Evolutionary conservation across 441 rosid species (phyloP).

Genomic region (Cnidoscolus chayamansa): DNA sequence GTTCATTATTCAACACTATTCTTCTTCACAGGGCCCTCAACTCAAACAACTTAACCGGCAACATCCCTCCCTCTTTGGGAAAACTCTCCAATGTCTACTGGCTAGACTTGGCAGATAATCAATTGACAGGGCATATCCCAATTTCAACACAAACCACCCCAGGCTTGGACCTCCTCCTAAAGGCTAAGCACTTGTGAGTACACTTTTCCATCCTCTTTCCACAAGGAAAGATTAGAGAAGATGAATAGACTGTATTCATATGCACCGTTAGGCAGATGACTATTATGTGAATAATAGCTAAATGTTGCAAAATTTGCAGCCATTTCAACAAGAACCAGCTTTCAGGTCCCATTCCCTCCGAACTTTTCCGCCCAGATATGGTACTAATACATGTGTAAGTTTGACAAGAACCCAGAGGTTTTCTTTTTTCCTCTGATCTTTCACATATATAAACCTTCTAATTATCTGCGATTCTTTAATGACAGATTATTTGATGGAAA

Average conservation of each 20-base stretch:
- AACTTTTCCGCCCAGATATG: constrained; percentile 75
- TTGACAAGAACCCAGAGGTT: constrained; percentile 6
- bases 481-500: constrained; percentile 85
- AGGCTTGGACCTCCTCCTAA: constrained; percentile 75
- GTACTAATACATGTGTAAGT: constrained; percentile 83
- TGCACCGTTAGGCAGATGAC: background rate
- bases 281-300: background rate
- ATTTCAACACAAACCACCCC: constrained; percentile 53
- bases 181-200: constrained; percentile 91
- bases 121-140: constrained; percentile 77
- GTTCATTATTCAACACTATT: constrained; percentile 3
- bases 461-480: constrained; percentile 12
- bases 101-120: constrained; percentile 93
- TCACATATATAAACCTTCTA: background rate
- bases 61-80: constrained; percentile 74
- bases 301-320: constrained; percentile 39
- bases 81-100: constrained; percentile 81
- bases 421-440: too few species aligned
- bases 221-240: background rate
- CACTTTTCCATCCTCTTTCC: background rate
- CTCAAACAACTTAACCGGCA: constrained; percentile 77
- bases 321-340: constrained; percentile 95
- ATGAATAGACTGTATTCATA: background rate
- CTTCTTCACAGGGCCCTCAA: constrained; percentile 69
- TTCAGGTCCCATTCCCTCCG: constrained; percentile 73